Percentiles rank a stretch among this genome's conserved stretches.
These are phyloP conservation scores for Jatropha multifida DNA, from an alignment of 441 rosid species.

Conservation along the genomic window DNA sequence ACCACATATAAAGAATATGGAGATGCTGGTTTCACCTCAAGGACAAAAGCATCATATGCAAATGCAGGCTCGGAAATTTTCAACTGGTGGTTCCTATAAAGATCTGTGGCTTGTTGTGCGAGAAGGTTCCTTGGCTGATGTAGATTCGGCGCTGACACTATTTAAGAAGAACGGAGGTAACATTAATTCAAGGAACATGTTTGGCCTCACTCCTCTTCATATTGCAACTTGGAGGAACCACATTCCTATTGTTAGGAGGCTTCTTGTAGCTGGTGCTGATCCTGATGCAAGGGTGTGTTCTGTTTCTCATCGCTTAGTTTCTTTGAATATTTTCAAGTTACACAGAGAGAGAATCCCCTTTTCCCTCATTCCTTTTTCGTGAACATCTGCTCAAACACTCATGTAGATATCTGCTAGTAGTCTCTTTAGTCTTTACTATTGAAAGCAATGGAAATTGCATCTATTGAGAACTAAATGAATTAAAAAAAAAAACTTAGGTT, in stretches of 20 bases:
- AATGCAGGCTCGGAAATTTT: slow-evolving; percentile 47
- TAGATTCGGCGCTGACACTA: slow-evolving; percentile 62
- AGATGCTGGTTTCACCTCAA: slow-evolving; percentile 59
- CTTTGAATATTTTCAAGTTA: background rate
- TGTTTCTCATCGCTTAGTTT: slow-evolving; percentile 17
- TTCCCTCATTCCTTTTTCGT: background rate
- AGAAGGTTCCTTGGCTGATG: slow-evolving; percentile 85
- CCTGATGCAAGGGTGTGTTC: slow-evolving; percentile 95
- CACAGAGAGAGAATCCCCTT: background rate
- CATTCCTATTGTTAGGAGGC: slow-evolving; percentile 86
- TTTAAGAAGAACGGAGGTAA: background rate
- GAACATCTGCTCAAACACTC: background rate
- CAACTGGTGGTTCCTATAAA: slow-evolving; percentile 45
- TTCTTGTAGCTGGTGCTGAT: slow-evolving; percentile 92
- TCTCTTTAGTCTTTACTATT: too few species aligned
- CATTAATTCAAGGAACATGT: slow-evolving; percentile 39
- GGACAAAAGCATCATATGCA: slow-evolving; percentile 57
- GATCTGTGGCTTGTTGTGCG: slow-evolving; percentile 79
- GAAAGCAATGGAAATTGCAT: too few species aligned
- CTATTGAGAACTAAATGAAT: too few species aligned
- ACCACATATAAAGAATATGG: slow-evolving; percentile 37
- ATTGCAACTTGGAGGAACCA: slow-evolving; percentile 96
- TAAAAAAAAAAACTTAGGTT: background rate
- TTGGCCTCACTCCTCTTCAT: slow-evolving; percentile 92
- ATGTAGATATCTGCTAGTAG: too few species aligned